Evolutionary conservation across 2,329 filamentous ascomycete genomes (phyloP).

Genomic region (Leptosphaerulina australis): DNA sequence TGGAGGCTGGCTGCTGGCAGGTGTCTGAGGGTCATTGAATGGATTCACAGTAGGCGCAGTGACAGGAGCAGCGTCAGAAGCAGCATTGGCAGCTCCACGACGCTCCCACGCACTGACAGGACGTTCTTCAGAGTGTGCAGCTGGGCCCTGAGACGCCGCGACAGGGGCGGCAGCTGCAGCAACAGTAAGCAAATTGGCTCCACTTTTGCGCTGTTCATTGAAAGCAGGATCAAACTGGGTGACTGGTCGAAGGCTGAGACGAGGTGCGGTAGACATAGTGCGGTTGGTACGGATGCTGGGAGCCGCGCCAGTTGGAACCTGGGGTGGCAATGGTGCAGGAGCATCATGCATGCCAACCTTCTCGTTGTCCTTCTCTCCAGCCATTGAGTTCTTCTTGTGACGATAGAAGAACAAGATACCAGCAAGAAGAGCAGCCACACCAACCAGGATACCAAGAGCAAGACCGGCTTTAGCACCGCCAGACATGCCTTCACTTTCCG

Average conservation of each 20-base stretch:
- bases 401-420: slow-evolving; percentile 74
- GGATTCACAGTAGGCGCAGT: slow-evolving; percentile 65
- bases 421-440: slow-evolving; percentile 69
- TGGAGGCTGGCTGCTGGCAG: slow-evolving; percentile 48
- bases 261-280: slow-evolving; percentile 68
- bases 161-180: slow-evolving; percentile 37
- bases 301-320: slow-evolving; percentile 24
- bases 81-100: slow-evolving; percentile 47
- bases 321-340: slow-evolving; percentile 37
- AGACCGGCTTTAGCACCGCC: slow-evolving; percentile 74
- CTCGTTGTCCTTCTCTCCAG: slow-evolving; percentile 52
- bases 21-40: slow-evolving; percentile 60
- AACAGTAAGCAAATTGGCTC: slow-evolving; percentile 44
- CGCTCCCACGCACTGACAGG: slow-evolving; percentile 49
- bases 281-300: slow-evolving; percentile 52
- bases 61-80: slow-evolving; percentile 50
- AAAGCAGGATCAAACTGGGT: slow-evolving; percentile 81
- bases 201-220: slow-evolving; percentile 51
- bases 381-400: slow-evolving; percentile 69
- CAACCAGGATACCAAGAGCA: slow-evolving; percentile 78
- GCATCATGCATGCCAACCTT: slow-evolving; percentile 45
- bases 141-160: slow-evolving; percentile 26
- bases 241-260: slow-evolving; percentile 81
- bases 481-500: slow-evolving; percentile 49
- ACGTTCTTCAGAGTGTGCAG: slow-evolving; percentile 21